phyloP scores from a whole-genome alignment of 805 yeast genomes.

The Ogataea dorogensis region DNA sequence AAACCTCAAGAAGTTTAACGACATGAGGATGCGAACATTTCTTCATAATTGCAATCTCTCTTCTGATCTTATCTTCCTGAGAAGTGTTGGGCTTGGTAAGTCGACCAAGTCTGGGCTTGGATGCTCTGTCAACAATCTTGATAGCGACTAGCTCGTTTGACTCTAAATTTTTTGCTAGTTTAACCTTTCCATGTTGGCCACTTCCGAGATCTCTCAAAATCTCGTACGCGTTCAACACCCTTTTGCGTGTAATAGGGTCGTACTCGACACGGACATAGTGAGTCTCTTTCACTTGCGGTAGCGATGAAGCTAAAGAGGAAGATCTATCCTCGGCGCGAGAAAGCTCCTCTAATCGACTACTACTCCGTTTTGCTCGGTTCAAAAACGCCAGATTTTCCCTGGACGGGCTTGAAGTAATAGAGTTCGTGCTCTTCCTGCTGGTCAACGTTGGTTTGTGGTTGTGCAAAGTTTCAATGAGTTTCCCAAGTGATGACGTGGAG shows the following conservation, averaged over 20 bases:
- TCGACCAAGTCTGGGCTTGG: slow-evolving; percentile 51
- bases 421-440: slow-evolving; percentile 15
- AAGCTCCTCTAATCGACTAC: slow-evolving; percentile 8
- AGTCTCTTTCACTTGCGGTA: slow-evolving; percentile 71
- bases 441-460: slow-evolving; percentile 11
- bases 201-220: slow-evolving; percentile 82
- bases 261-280: slow-evolving; percentile 75
- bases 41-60: slow-evolving; percentile 92
- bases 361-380: slow-evolving; percentile 13
- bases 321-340: slow-evolving; percentile 5
- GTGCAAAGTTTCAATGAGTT: slow-evolving; percentile 20
- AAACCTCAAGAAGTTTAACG: slow-evolving; percentile 80
- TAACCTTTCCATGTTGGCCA: slow-evolving; percentile 99
- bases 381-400: slow-evolving; percentile 17
- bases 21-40: slow-evolving; percentile 90
- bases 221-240: slow-evolving; percentile 86
- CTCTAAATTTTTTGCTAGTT: slow-evolving; percentile 76
- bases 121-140: slow-evolving; percentile 81
- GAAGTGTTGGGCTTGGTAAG: slow-evolving; percentile 29
- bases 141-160: slow-evolving; percentile 77
- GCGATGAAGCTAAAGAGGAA: slow-evolving; percentile 1
- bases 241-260: slow-evolving; percentile 81
- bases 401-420: slow-evolving; percentile 16
- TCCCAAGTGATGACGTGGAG: slow-evolving; percentile 28
- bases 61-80: slow-evolving; percentile 70